Evolutionary conservation across 2,329 filamentous ascomycete species (phyloP).

Genomic region (Trichoderma hamatum): DNA sequence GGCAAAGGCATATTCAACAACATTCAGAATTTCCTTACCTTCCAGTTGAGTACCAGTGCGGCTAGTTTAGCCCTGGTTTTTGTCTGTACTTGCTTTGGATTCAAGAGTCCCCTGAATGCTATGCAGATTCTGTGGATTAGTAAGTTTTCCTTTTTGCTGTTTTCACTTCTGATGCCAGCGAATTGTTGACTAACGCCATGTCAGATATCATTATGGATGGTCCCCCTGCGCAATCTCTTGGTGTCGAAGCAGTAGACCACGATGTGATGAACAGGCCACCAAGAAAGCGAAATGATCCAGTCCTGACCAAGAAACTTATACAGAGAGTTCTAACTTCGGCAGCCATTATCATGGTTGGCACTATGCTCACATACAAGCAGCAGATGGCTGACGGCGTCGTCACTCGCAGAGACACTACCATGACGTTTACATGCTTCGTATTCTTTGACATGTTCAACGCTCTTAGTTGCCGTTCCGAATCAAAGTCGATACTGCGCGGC

Average conservation of each 20-base stretch:
- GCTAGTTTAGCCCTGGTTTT: slow-evolving; percentile 90
- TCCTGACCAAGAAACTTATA: slow-evolving; percentile 83
- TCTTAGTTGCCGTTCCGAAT: slow-evolving; percentile 86
- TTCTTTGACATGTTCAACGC: slow-evolving; percentile 99
- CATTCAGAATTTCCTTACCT: slow-evolving; percentile 98
- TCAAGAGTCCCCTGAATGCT: slow-evolving; percentile 93
- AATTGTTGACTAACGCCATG: slow-evolving; percentile 27
- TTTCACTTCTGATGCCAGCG: too few species aligned
- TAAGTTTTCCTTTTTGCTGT: slow-evolving; percentile 54
- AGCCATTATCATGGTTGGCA: slow-evolving; percentile 87
- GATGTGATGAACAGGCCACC: slow-evolving; percentile 92
- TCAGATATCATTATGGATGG: slow-evolving; percentile 99
- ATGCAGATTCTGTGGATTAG: slow-evolving; percentile 99
- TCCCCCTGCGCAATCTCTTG: slow-evolving; percentile 92
- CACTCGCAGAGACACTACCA: slow-evolving; percentile 92
- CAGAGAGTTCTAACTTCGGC: slow-evolving; percentile 86
- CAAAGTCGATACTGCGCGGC: slow-evolving; percentile 83
- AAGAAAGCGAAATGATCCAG: slow-evolving; percentile 79
- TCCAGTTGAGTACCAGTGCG: slow-evolving; percentile 95
- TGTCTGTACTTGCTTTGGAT: slow-evolving; percentile 87
- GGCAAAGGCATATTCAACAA: slow-evolving; percentile 99
- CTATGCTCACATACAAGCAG: slow-evolving; percentile 84
- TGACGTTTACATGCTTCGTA: slow-evolving; percentile 99
- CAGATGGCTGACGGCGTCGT: slow-evolving; percentile 89
- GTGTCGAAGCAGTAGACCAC: slow-evolving; percentile 91